Base-by-base conservation (phyloP, 441 rosid species). In the Erodium texanum region DNA sequence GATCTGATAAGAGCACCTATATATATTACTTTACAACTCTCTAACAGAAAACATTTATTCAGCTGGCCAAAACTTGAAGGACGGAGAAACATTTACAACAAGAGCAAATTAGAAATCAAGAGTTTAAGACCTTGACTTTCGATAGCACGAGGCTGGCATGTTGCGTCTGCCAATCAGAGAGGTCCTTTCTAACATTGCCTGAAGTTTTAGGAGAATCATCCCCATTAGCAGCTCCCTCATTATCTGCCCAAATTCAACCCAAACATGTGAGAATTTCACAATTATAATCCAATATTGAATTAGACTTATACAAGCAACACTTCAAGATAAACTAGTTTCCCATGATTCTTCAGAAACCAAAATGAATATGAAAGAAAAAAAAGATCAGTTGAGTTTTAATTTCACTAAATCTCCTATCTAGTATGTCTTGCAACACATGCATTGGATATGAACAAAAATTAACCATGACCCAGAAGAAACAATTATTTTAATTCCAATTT, bases 91-190 rank as follows among this genome's bases (percentile, higher is more conserved):
- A 66, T 27, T 27, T 27, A 27, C 29, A 27, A 27, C 29, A 27
- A 4, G 29, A 27, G 29, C 29, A 27, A 27, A 27, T 27, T 27
- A 27, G 29, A 27, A 4, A 27, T 27, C 29, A 27, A 27, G 29
- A 27, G 29, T 1, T 1, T 4, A 27, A 27, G 29, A 91, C 96
- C 96, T 91, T 83, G 16, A 83, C 85, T 80, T 75, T 88, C 12
- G 89, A 81, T 43, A 93, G 86, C 8, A 83, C 82, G 22, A 88
- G 83, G 70, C 77, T 67, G 10, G 93, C 96, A 73, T 93, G 99
- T 27, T 76, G 81, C 81, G 88, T 87, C 76, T 89, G 92, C 99
- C 99, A 93, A 19, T 86, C 82, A 14, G 99, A 89, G 52, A 91
- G 89, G 70, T 91, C 96, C 75, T 76, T 80, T 59, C 82, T 73